Evolutionary conservation across 352 stramenopile species (phyloP), one percentile per base, ranked within the genome.

Genomic region (Peronosclerospora sorghi): DNA sequence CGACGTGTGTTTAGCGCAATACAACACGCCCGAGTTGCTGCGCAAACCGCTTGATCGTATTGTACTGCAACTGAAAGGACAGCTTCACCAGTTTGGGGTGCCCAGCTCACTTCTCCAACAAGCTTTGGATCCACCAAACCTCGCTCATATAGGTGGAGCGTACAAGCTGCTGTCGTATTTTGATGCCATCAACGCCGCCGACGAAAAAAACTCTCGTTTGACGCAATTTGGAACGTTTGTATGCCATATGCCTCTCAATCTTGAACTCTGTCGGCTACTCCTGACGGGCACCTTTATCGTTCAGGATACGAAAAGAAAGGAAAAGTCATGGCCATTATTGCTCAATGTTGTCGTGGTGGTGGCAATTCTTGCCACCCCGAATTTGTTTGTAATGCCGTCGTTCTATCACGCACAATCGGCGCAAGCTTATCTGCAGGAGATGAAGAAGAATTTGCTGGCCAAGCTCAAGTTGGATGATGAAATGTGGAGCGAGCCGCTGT

Each of bases 21-120:
- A 85, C 51, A 83, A 81, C 35, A 89, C 71, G 5, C 80, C 78
- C 0, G 80, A 90, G 53, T 65, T 90, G 32, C 51, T 93, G 9
- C 77, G 80, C 23, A 93, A 87, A 52, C 77, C 80, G 1, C 58
- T 93, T 13, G 76, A 90, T 27, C 74, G 80, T 2, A 84, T 86
- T 13, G 68, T 93, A 19, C 39, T 93, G 29, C 73, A 84, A 29
- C 41, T 93, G 17, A 89, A 89, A 43, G 72, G 68, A 18, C 77
- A 76, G 19, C 42, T 93, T 35, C 60, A 73, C 5, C 48, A 84
- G 29, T 87, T 86, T 56, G 77, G 73, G 3, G 68, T 75, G 5
- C 79, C 79, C 0, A 86, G 74, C 56, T 62, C 54, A 10, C 61
- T 92, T 34, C 56, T 92, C 14, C 54, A 46, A 27, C 65, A 88